A percentile compares a stretch with the other conserved stretches of the same genome.
These are phyloP conservation scores for Suhomyces sp. DNA, from an alignment of 805 yeast species.

Conservation along the genomic window DNA sequence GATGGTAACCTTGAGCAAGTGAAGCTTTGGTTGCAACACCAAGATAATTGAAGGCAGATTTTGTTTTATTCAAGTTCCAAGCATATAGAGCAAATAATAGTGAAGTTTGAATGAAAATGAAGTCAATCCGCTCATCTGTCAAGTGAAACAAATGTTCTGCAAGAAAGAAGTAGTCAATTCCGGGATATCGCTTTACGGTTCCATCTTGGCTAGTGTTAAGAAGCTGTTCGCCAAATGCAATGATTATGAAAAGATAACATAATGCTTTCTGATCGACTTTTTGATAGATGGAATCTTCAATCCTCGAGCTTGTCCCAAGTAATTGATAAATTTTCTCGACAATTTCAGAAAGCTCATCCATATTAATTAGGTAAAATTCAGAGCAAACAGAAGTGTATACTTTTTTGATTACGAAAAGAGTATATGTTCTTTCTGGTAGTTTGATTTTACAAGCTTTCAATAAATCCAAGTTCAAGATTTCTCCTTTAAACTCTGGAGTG, in stretches of 20 bases:
- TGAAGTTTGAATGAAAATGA: conserved; percentile 37
- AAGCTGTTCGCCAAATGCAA: conserved; percentile 43
- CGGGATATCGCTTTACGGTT: conserved; percentile 22
- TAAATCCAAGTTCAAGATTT: conserved; percentile 23
- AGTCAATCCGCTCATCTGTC: conserved; percentile 28
- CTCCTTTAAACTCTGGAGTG: conserved; percentile 28
- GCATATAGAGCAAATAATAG: conserved; percentile 35
- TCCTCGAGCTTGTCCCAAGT: too few relatives aligned
- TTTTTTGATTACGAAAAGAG: conserved; percentile 22
- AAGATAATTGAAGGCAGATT: conserved; percentile 38
- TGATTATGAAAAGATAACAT: conserved; percentile 28
- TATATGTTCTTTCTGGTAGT: conserved; percentile 26
- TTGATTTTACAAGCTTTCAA: conserved; percentile 18
- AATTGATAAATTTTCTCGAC: conserved; percentile 8
- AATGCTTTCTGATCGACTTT: not conserved
- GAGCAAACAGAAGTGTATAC: conserved; percentile 31
- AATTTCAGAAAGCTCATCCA: conserved; percentile 17
- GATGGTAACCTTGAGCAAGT: conserved; percentile 37
- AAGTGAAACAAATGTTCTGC: conserved; percentile 34
- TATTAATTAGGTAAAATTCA: conserved; percentile 37
- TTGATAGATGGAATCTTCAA: not conserved
- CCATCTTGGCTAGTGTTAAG: conserved; percentile 12
- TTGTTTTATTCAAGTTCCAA: conserved; percentile 36
- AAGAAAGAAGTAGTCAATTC: conserved; percentile 31
- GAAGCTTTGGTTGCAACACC: conserved; percentile 42